Percentiles rank a stretch among this genome's conserved stretches.
Conservation (phyloP, 108 stramenopile species). For the Skeletonema menzelii region DNA sequence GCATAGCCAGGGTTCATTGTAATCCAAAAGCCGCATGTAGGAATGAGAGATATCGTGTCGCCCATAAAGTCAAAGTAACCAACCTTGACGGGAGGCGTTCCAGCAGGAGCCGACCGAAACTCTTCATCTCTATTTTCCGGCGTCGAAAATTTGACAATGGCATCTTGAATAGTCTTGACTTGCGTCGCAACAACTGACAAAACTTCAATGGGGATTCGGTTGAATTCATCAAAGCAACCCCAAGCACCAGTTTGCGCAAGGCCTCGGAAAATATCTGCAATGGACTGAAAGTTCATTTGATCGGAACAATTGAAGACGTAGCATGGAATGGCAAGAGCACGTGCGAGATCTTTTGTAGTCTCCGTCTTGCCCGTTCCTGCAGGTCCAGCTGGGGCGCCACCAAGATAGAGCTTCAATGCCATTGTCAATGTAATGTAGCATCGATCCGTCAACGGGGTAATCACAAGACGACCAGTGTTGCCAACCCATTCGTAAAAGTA, state of each 20-base stretch:
- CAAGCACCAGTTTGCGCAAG: constrained; percentile 90
- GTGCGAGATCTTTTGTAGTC: constrained; percentile 88
- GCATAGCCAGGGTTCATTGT: constrained; percentile 96
- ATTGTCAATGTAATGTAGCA: constrained; percentile 94
- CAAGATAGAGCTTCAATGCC: constrained; percentile 89
- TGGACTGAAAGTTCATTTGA: constrained; percentile 94
- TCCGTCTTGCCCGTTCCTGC: constrained; percentile 93
- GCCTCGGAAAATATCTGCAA: constrained; percentile 92
- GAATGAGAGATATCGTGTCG: constrained; percentile 83
- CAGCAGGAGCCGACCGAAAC: constrained; percentile 78
- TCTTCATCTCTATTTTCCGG: constrained; percentile 81
- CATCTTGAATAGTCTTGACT: constrained; percentile 90
- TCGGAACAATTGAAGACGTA: constrained; percentile 94
- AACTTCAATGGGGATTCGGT: constrained; percentile 91
- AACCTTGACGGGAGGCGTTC: constrained; percentile 85
- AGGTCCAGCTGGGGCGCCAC: constrained; percentile 94
- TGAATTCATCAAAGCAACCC: constrained; percentile 96
- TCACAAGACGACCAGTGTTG: constrained; percentile 88
- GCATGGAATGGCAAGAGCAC: constrained; percentile 89
- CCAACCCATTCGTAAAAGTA: constrained; percentile 95
- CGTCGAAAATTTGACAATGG: constrained; percentile 81
- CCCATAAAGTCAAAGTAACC: constrained; percentile 90
- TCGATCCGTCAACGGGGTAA: constrained; percentile 90
- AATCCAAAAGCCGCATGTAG: constrained; percentile 90
- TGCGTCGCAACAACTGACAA: constrained; percentile 93